Conservation (phyloP, 192 early-diverging fungal species). For the Coemansia sp. region DNA sequence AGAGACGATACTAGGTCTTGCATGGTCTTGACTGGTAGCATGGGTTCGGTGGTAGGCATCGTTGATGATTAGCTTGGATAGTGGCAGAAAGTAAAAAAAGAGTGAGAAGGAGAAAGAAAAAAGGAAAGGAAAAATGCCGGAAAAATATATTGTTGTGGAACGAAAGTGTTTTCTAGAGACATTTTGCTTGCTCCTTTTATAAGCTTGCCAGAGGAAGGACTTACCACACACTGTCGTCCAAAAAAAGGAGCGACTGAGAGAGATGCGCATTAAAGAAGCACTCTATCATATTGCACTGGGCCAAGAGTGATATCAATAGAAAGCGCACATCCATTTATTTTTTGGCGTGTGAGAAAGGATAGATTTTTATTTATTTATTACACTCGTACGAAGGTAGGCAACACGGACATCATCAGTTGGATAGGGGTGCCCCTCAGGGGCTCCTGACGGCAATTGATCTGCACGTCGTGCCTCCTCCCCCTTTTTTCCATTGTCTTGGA, state of each 20-base stretch:
- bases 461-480: not conserved
- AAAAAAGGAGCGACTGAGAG: not conserved
- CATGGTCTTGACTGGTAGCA: constrained; percentile 28
- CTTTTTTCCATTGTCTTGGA: not conserved
- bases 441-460: constrained; percentile 11
- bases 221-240: not conserved
- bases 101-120: not conserved
- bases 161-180: not conserved
- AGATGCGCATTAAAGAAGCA: not conserved
- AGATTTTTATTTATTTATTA: not conserved
- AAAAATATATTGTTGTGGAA: not conserved
- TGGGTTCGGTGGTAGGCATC: not conserved
- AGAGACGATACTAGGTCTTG: constrained; percentile 41
- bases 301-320: not conserved
- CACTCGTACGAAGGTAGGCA: not conserved
- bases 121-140: not conserved
- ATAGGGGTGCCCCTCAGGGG: constrained; percentile 29
- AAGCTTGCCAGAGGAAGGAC: no score
- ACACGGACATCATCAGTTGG: not conserved
- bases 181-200: not conserved
- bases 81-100: no score
- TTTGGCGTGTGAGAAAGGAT: constrained; percentile 5
- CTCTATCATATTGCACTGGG: constrained; percentile 1
- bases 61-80: not conserved
- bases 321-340: not conserved